Evolutionary conservation across 2,329 filamentous ascomycete genomes (phyloP), one percentile per base, ranked within the genome.

Genomic region (Alternaria sp.): DNA sequence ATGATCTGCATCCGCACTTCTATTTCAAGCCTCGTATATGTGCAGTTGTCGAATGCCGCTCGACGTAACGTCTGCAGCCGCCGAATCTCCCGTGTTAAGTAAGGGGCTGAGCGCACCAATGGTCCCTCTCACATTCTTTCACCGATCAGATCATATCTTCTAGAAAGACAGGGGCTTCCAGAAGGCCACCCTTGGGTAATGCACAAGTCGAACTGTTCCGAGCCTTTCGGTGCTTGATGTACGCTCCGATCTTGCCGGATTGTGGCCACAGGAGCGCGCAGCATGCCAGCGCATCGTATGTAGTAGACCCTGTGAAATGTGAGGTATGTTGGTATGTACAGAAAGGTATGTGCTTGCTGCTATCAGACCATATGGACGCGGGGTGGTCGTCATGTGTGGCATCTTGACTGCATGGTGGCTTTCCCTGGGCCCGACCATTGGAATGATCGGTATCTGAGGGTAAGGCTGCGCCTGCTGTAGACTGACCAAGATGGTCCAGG

Each of bases 1-100:
- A 36, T 13, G 49, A 52, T 40, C 49, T 40, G 49, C 15, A 52
- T 40, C 49, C 30, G 19, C 49, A 52, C 49, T 52, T 52, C 49
- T 52, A 52, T 23, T 52, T 52, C 49, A 52, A 40, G 28, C 49
- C 30, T 52, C 49, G 30, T 52, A 52, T 36, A 52, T 52, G 19
- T 40, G 49, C 28, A 52, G 49, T 36, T 15, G 49, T 52, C 9
- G 19, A 25, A 52, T 40, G 49, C 30, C 49, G 30, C 49, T 52
- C 9, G 30, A 40, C 49, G 13, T 9, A 52, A 52, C 30, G 49
- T 36, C 49, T 52, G 49, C 30, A 52, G 28, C 49, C 30, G 49
- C 49, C 30, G 30, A 52, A 52, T 32, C 49, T 40, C 49, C 28
- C 17, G 30, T 19, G 30, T 52, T 17, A 52, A 36, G 49, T 36